These are phyloP conservation scores for Phytopythium vexans DNA, from an alignment of 352 stramenopile species.

Conservation along the genomic window DNA sequence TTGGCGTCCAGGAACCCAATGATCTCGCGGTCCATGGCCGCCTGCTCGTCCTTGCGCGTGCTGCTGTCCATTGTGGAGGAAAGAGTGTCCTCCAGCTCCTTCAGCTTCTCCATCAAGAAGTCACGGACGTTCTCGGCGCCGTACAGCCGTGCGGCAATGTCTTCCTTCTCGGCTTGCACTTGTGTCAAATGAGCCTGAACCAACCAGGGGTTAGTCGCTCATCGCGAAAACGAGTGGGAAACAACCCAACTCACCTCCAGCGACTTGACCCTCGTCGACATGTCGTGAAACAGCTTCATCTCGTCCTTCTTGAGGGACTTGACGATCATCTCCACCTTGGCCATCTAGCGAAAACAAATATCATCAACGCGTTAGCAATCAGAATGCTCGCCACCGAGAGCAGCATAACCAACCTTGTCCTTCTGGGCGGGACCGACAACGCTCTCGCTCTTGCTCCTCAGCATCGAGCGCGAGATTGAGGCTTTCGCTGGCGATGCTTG, in stretches of 20 bases:
- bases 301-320: constrained; percentile 80
- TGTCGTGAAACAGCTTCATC: constrained; percentile 84
- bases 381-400: neutral
- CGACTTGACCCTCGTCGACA: constrained; percentile 71
- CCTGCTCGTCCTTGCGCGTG: constrained; percentile 66
- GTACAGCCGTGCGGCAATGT: constrained; percentile 61
- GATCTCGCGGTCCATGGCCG: constrained; percentile 70
- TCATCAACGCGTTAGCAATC: neutral
- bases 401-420: constrained; percentile 21
- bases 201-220: neutral
- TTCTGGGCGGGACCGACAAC: constrained; percentile 36
- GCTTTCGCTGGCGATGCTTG: constrained; percentile 2
- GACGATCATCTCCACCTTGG: constrained; percentile 72
- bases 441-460: constrained; percentile 18
- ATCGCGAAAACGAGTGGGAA: neutral
- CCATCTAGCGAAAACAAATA: constrained; percentile 28
- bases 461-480: neutral
- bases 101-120: constrained; percentile 85
- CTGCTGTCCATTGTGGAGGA: constrained; percentile 45
- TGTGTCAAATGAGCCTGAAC: constrained; percentile 50
- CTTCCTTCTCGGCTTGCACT: constrained; percentile 77
- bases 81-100: constrained; percentile 68
- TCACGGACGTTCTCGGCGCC: constrained; percentile 77
- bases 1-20: constrained; percentile 81
- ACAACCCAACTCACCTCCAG: constrained; percentile 40